Evolutionary conservation across 805 yeast genomes (phyloP).

Genomic region (Nakazawaea siamensis): DNA sequence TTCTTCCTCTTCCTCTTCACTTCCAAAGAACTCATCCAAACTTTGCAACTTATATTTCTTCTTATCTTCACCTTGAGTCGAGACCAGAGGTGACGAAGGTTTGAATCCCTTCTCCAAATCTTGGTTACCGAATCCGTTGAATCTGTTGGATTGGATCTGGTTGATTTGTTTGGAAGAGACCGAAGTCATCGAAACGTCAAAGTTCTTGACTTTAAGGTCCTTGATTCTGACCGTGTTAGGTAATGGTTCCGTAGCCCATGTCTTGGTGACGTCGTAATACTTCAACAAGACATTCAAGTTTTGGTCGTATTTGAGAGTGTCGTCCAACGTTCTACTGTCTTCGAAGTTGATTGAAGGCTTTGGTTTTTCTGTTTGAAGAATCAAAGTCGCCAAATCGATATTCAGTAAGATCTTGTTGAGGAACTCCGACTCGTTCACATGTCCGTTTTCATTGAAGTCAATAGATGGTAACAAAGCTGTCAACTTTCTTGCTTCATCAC

Average conservation of each 20-base stretch:
- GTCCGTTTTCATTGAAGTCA: conserved; percentile 12
- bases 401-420: conserved; percentile 15
- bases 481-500: conserved; percentile 79
- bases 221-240: conserved; percentile 2
- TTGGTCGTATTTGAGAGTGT: conserved; percentile 11
- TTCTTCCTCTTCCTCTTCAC: conserved; percentile 22
- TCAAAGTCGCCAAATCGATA: conserved; percentile 55
- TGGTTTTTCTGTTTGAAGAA: conserved; percentile 74
- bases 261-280: background rate
- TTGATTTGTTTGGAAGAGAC: conserved; percentile 4
- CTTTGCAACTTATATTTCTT: conserved; percentile 59
- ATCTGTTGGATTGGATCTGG: background rate
- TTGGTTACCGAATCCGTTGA: conserved; percentile 5
- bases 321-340: conserved; percentile 1
- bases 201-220: conserved; percentile 2
- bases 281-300: conserved; percentile 9
- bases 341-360: background rate
- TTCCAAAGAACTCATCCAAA: conserved; percentile 77
- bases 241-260: conserved; percentile 6
- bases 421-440: conserved; percentile 13
- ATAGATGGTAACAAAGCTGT: conserved; percentile 43
- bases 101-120: background rate
- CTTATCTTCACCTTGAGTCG: conserved; percentile 12
- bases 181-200: conserved; percentile 1
- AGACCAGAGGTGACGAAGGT: background rate